Conservation (phyloP, 768 basidiomycete genomes). For the Roridomyces roridus region DNA sequence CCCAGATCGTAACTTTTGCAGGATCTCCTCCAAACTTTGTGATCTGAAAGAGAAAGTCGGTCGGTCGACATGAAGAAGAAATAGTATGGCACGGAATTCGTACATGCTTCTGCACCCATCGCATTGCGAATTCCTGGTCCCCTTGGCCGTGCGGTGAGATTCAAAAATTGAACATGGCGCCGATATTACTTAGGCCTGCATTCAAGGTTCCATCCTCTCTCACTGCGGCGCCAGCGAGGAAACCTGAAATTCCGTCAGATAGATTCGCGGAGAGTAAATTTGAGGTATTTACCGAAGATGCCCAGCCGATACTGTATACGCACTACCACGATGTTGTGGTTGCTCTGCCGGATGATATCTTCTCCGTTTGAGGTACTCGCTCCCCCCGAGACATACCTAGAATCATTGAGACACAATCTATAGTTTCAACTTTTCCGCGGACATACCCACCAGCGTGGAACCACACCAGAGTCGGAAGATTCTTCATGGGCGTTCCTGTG, state of each 20-base stretch:
- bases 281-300: conserved; percentile 9
- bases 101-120: conserved; percentile 38
- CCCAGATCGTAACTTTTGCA: conserved; percentile 33
- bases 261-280: not conserved
- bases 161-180: no score
- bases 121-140: conserved; percentile 35
- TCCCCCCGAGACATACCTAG: conserved; percentile 6
- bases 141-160: no score
- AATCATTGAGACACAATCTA: no score
- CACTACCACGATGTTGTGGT: conserved; percentile 26
- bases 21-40: conserved; percentile 21
- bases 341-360: conserved; percentile 26
- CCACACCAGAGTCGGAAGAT: conserved; percentile 28
- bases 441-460: conserved; percentile 29
- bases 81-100: not conserved
- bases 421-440: not conserved
- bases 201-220: conserved; percentile 33
- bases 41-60: conserved; percentile 12
- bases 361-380: conserved; percentile 6
- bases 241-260: conserved; percentile 30
- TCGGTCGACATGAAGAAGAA: not conserved
- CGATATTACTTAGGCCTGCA: conserved; percentile 32
- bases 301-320: conserved; percentile 32
- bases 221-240: conserved; percentile 32
- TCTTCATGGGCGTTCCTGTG: not conserved